phyloP scores from a whole-genome alignment of 202 grass and related monocot species.

The Carex sylvatica region DNA sequence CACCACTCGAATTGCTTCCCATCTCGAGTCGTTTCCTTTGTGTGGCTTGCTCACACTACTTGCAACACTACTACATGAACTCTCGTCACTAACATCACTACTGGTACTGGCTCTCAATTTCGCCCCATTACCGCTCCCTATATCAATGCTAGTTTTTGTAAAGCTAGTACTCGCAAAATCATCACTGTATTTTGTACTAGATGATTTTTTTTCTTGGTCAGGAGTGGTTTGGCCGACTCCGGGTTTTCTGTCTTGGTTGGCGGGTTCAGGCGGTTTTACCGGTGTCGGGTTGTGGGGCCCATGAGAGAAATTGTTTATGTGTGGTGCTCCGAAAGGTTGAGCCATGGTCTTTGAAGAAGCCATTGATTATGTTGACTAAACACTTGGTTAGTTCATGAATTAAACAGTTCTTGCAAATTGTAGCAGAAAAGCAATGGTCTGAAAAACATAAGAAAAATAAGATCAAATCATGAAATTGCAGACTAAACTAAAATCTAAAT shows the following conservation, averaged over 20 bases:
- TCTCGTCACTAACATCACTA: constrained; percentile 81
- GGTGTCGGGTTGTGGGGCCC: constrained; percentile 4
- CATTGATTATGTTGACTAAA: constrained; percentile 16
- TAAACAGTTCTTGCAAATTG: not conserved
- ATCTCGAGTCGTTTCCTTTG: constrained; percentile 75
- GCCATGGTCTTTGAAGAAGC: constrained; percentile 40
- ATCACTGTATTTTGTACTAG: constrained; percentile 19
- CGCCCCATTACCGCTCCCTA: constrained; percentile 35
- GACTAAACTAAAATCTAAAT: not conserved
- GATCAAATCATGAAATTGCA: constrained; percentile 12
- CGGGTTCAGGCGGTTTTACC: constrained; percentile 27
- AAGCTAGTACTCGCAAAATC: constrained; percentile 36
- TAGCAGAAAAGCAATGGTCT: not conserved
- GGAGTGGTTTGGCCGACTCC: not conserved
- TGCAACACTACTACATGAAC: constrained; percentile 66
- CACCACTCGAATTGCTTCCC: constrained; percentile 78
- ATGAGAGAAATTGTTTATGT: constrained; percentile 31
- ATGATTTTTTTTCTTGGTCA: constrained; percentile 38
- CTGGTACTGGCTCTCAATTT: constrained; percentile 64
- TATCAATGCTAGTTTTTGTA: constrained; percentile 29
- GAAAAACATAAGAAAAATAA: constrained; percentile 2
- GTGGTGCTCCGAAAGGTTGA: constrained; percentile 18
- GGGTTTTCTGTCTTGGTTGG: constrained; percentile 5
- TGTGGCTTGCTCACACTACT: constrained; percentile 70
- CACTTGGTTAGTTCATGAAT: constrained; percentile 14